Evolutionary conservation across 1,139 yeast species (phyloP).

Genomic region (Debaryomyces singareniensis): DNA sequence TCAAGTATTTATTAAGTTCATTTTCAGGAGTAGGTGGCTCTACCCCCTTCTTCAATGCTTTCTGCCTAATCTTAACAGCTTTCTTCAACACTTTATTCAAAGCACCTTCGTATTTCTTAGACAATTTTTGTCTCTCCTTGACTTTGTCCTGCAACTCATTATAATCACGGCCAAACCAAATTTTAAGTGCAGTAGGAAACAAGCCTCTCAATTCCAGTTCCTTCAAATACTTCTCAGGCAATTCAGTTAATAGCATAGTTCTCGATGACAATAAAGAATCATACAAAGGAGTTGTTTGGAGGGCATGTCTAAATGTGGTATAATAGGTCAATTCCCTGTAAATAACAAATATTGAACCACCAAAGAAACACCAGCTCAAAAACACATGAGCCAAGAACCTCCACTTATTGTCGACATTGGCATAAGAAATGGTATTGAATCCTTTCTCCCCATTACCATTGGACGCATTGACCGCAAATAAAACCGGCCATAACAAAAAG

Average conservation of each 20-base stretch:
- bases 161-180: constrained; percentile 63
- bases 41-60: constrained; percentile 53
- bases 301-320: constrained; percentile 58
- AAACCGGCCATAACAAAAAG: constrained; percentile 63
- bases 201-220: constrained; percentile 47
- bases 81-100: constrained; percentile 49
- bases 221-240: constrained; percentile 41
- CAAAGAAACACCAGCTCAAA: constrained; percentile 63
- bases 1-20: constrained; percentile 50
- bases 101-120: constrained; percentile 53
- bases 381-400: constrained; percentile 70
- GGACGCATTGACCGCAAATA: constrained; percentile 84
- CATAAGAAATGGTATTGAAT: constrained; percentile 53
- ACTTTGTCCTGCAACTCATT: constrained; percentile 45
- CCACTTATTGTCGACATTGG: constrained; percentile 56
- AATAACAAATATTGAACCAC: constrained; percentile 50
- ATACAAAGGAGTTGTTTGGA: constrained; percentile 65
- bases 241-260: constrained; percentile 60
- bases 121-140: constrained; percentile 49
- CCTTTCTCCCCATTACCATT: constrained; percentile 57
- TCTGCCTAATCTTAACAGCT: constrained; percentile 48
- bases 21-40: constrained; percentile 50
- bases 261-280: constrained; percentile 62
- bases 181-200: constrained; percentile 55
- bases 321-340: constrained; percentile 69